Evolutionary conservation across 306 rosid species (phyloP).

Genomic region (Rubus idaeus): DNA sequence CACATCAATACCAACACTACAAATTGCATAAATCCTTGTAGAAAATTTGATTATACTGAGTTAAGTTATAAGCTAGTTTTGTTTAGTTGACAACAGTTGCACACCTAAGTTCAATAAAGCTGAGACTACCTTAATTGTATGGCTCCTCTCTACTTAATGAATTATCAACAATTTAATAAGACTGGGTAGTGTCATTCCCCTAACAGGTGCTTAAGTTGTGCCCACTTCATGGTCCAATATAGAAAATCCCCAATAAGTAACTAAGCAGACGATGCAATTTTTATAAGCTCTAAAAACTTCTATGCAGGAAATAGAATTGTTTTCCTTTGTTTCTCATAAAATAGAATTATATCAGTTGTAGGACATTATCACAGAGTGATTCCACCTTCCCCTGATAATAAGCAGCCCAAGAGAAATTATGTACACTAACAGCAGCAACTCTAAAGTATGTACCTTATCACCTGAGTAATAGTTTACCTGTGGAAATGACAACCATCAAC

Average conservation of each 20-base stretch:
- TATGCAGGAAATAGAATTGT: not conserved
- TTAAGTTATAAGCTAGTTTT: not conserved
- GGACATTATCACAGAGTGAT: not conserved
- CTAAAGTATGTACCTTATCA: not conserved
- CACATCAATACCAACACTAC: not conserved
- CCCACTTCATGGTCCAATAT: not conserved
- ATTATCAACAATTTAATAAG: not conserved
- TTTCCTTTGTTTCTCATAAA: not conserved
- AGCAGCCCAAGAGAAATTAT: not conserved
- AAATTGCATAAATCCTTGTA: not conserved
- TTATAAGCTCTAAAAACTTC: not conserved
- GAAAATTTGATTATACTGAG: not conserved
- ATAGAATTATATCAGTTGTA: not conserved
- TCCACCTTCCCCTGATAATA: not conserved
- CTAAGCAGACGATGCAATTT: not conserved
- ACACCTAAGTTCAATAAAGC: not conserved
- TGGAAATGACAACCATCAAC: constrained; percentile 91
- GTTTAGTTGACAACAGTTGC: not conserved
- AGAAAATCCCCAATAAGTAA: not conserved
- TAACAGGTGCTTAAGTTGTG: not conserved
- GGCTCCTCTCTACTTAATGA: not conserved
- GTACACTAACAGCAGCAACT: not conserved
- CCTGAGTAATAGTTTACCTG: constrained; percentile 25
- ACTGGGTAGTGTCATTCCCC: not conserved
- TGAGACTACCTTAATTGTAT: not conserved